Conservation (phyloP, 2,329 filamentous ascomycete genomes). For the Penicillium sp. region DNA sequence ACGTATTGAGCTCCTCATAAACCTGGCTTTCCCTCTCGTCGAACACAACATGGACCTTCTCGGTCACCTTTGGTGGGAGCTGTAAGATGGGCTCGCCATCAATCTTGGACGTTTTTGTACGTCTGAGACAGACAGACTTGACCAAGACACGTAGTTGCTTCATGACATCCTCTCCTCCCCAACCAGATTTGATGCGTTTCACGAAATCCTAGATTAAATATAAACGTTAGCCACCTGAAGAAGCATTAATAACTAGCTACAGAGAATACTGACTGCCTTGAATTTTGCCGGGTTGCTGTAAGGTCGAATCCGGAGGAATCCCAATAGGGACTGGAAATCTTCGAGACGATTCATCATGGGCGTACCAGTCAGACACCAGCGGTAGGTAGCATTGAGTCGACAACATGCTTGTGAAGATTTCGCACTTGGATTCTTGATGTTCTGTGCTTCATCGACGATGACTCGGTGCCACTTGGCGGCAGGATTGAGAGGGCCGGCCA, state of each 20-base stretch:
- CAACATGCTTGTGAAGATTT: conserved; percentile 60
- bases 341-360: conserved; percentile 84
- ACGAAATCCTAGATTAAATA: conserved; percentile 46
- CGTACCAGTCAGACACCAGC: conserved; percentile 76
- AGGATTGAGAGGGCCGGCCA: conserved; percentile 53
- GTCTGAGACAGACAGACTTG: conserved; percentile 75
- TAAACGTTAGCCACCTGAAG: background rate
- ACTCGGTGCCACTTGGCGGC: conserved; percentile 64
- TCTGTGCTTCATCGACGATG: conserved; percentile 76
- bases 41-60: conserved; percentile 63
- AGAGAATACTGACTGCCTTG: conserved; percentile 44
- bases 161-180: conserved; percentile 57
- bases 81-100: conserved; percentile 74
- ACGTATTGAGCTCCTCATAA: conserved; percentile 65
- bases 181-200: conserved; percentile 48
- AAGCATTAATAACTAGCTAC: background rate
- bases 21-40: conserved; percentile 62
- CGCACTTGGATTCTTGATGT: conserved; percentile 71
- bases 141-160: conserved; percentile 69
- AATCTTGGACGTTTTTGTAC: conserved; percentile 74
- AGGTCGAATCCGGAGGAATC: conserved; percentile 72
- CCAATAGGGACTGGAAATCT: conserved; percentile 74
- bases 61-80: conserved; percentile 64
- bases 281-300: conserved; percentile 67
- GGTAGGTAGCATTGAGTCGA: conserved; percentile 57